Evolutionary conservation across 352 stramenopile genomes (phyloP).

Genomic region (Phytophthora pini): DNA sequence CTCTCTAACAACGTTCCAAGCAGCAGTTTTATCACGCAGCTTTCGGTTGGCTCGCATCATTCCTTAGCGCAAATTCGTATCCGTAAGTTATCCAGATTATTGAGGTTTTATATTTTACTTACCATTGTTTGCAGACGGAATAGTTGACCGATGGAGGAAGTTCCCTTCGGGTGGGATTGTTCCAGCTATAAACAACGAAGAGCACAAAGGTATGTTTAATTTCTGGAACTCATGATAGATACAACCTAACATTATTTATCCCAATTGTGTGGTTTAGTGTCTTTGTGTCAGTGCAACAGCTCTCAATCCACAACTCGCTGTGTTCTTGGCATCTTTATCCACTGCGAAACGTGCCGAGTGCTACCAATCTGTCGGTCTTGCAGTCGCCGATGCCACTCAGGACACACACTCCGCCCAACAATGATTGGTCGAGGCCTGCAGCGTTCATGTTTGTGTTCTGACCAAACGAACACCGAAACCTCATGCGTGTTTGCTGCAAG

Average conservation of each 20-base stretch:
- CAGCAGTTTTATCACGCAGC: constrained; percentile 56
- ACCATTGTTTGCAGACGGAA: constrained; percentile 22
- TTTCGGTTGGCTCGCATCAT: constrained; percentile 67
- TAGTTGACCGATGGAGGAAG: constrained; percentile 72
- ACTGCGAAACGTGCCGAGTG: constrained; percentile 51
- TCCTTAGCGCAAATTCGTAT: constrained; percentile 61
- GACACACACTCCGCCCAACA: constrained; percentile 38
- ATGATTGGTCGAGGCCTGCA: constrained; percentile 17
- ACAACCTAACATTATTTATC: no score
- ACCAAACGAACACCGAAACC: background rate
- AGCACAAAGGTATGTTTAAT: constrained; percentile 10
- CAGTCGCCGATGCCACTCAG: constrained; percentile 52
- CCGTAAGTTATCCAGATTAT: constrained; percentile 24
- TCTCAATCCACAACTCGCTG: constrained; percentile 35
- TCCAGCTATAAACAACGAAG: constrained; percentile 25
- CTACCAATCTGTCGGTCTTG: constrained; percentile 63
- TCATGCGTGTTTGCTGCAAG: constrained; percentile 17
- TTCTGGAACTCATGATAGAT: background rate
- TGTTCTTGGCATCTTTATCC: constrained; percentile 52
- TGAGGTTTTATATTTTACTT: background rate
- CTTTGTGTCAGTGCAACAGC: constrained; percentile 43
- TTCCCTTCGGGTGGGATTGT: constrained; percentile 50
- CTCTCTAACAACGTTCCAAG: constrained; percentile 12
- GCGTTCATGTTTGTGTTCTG: constrained; percentile 17
- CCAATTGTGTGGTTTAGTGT: constrained; percentile 21